Base-by-base conservation (phyloP, 2,329 filamentous ascomycete species). In the Fusarium sp. region DNA sequence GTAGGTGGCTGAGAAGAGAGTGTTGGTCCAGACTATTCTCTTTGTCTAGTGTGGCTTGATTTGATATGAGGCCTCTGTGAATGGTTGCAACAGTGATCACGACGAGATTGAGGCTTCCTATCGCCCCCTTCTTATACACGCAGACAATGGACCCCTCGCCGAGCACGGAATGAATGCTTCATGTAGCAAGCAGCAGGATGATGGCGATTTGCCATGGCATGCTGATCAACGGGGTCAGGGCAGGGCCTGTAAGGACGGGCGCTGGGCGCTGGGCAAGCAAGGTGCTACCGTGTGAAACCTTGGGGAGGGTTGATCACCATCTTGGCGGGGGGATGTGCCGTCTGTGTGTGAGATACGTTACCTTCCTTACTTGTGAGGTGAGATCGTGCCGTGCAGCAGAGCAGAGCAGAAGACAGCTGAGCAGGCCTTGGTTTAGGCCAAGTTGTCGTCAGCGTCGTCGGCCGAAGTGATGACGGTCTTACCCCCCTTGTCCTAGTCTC, bases 121-220 rank as follows among this genome's bases (percentile, higher is more conserved):
- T 54, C 48, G 48, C 48, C 58, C 67, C 63, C 59, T 58, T 71
- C 67, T 74, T 73, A 74, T 73, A 73, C 71, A 74, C 45, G 54
- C 5, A 57, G 59, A 41, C 70, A 56, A 73, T 35, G 65, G 58
- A 30, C 27, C 48, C 48, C 27, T 20, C 48, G 48, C 48, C 48
- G 48, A 54, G 48, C 48, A 54, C 48, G 48, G 48, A 32, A 54
- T 32, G 18, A 54, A 32, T n/a, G 16, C 48, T 52, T 52, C 16
- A 9, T n/a, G 48, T 30, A 32, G 27, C 27, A 54, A 54, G 27
- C 27, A 54, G 48, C 48, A 54, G 27, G 27, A 54, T 20, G 48
- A 54, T 54, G 48, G 27, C 27, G 48, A 54, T 54, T 54, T 54
- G 18, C 48, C 16, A 25, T 50, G 25, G 23, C 20, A 23, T 43